phyloP scores from a whole-genome alignment of 2,329 filamentous ascomycete species.

The Fusarium poae region DNA sequence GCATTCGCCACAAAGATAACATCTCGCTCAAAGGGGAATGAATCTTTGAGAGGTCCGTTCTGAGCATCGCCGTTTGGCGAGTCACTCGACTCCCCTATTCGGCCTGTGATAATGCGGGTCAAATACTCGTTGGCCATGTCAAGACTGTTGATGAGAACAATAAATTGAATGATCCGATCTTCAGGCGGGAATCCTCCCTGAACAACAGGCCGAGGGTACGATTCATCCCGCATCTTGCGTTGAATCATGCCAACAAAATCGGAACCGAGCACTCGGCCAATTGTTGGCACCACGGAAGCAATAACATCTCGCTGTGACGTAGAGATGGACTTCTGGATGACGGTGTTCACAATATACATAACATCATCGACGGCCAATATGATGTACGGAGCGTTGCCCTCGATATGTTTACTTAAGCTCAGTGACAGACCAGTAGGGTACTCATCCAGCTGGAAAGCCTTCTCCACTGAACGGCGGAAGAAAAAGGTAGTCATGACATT shows the following conservation, averaged over 20 bases:
- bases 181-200: conserved; percentile 89
- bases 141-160: conserved; percentile 94
- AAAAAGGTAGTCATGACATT: conserved; percentile 96
- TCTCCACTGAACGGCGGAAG: conserved; percentile 95
- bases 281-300: conserved; percentile 79
- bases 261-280: conserved; percentile 83
- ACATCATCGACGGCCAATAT: conserved; percentile 97
- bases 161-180: conserved; percentile 87
- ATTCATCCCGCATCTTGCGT: conserved; percentile 96
- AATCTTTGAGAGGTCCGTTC: conserved; percentile 65
- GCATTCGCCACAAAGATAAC: conserved; percentile 75
- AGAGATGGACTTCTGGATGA: conserved; percentile 86
- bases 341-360: conserved; percentile 98
- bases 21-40: conserved; percentile 87
- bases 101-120: conserved; percentile 81
- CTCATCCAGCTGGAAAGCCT: conserved; percentile 97
- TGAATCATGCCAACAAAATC: conserved; percentile 98
- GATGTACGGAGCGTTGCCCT: conserved; percentile 87
- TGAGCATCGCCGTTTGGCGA: conserved; percentile 53
- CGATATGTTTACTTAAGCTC: conserved; percentile 77
- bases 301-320: conserved; percentile 87
- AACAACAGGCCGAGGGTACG: conserved; percentile 83
- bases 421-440: conserved; percentile 83
- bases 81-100: conserved; percentile 64
- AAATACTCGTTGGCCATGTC: conserved; percentile 94